A percentile compares a stretch with the other conserved stretches of the same genome.
These are phyloP conservation scores for Stenocarpella maydis DNA, from an alignment of 2,329 filamentous ascomycete species.

Conservation along the genomic window DNA sequence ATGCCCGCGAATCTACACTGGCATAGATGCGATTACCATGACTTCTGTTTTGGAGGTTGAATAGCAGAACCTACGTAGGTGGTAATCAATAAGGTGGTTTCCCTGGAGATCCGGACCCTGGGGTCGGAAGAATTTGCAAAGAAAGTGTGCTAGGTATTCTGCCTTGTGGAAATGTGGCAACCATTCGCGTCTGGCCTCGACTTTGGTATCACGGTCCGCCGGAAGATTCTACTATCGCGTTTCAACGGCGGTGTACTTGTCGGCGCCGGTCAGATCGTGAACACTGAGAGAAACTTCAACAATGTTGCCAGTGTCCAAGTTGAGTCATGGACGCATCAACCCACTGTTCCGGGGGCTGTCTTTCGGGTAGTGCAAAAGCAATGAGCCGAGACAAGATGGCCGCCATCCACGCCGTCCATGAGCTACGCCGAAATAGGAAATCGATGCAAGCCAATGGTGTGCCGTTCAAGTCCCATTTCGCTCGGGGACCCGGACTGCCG, in stretches of 20 bases:
- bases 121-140: neutral
- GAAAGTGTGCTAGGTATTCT: neutral
- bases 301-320: neutral
- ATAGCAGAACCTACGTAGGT: neutral
- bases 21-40: neutral
- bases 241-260: neutral
- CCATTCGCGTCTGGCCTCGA: neutral
- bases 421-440: slow-evolving; percentile 5
- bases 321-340: slow-evolving; percentile 5
- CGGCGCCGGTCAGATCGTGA: neutral
- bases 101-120: no score
- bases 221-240: neutral
- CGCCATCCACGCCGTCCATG: neutral
- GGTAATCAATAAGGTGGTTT: no score
- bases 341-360: neutral
- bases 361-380: neutral
- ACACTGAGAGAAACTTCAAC: neutral
- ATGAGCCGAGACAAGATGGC: slow-evolving; percentile 3
- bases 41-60: neutral
- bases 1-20: neutral
- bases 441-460: neutral
- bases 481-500: slow-evolving; percentile 8
- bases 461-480: neutral
- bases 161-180: neutral
- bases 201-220: neutral